Conservation (phyloP, 257 asterid species). For the Craterostigma plantagineum region DNA sequence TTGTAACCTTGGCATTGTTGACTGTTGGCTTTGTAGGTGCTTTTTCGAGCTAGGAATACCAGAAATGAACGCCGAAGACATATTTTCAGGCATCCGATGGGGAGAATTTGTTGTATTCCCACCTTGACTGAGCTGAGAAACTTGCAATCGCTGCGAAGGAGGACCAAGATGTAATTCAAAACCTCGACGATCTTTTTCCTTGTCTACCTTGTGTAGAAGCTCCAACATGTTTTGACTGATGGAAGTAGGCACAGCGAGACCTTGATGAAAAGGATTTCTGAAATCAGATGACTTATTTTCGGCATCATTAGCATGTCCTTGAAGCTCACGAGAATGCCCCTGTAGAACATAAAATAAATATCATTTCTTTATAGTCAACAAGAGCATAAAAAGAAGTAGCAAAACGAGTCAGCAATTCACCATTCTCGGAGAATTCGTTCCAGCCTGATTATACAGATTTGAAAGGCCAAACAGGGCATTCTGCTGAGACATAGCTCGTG, state of each 20-base stretch:
- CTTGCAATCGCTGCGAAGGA: slow-evolving; percentile 43
- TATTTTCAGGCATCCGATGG: slow-evolving; percentile 25
- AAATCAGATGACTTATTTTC: slow-evolving; percentile 12
- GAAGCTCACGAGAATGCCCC: slow-evolving; percentile 26
- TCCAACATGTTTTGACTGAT: too few relatives aligned
- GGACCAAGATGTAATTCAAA: slow-evolving; percentile 88
- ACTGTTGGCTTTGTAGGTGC: slow-evolving; percentile 33
- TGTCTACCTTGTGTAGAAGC: too few relatives aligned
- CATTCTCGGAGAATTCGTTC: slow-evolving; percentile 18
- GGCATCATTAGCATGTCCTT: slow-evolving; percentile 28
- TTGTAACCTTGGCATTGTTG: slow-evolving; percentile 16
- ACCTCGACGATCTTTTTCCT: slow-evolving; percentile 75
- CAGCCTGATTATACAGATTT: slow-evolving; percentile 30
- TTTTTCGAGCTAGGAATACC: slow-evolving; percentile 26
- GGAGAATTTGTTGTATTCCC: slow-evolving; percentile 20
- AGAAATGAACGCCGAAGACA: slow-evolving; percentile 23
- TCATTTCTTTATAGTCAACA: too few relatives aligned
- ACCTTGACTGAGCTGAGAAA: slow-evolving; percentile 19
- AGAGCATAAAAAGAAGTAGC: too few relatives aligned
- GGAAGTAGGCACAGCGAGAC: too few relatives aligned
- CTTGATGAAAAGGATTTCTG: too few relatives aligned
- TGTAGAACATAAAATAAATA: slow-evolving; percentile 25
- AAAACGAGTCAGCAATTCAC: slow-evolving; percentile 2
- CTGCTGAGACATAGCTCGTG: slow-evolving; percentile 20
- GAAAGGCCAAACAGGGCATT: slow-evolving; percentile 23